Evolutionary conservation across 2,329 filamentous ascomycete genomes (phyloP), one percentile per base, ranked within the genome.

Genomic region (Fusarium acutatum): DNA sequence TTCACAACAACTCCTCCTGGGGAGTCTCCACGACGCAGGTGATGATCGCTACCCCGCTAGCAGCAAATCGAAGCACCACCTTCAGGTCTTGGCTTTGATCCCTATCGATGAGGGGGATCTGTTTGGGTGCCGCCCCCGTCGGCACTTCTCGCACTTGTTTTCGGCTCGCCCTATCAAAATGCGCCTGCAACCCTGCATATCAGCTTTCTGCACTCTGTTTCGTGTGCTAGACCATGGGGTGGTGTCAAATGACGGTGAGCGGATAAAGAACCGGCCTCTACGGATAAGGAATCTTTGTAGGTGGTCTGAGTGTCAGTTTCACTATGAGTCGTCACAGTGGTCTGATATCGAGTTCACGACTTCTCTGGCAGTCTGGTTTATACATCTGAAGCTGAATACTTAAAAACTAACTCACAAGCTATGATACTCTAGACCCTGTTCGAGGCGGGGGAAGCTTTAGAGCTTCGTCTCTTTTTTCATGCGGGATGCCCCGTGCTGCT

Each of bases 211-310:
- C 37, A 64, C 24, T 47, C 38, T 49, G 63, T 71, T 72, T 67
- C 69, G 57, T 73, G 64, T 52, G 71, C 44, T 32, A 56, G 44
- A 58, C 40, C 58, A 60, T 38, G 20, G 57, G 67, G 69, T 69
- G 69, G 61, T 73, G 69, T 67, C 64, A 77, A 77, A 77, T 77
- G 71, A 77, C 75, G 75, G 75, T 77, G 75, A 75, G 73, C 54
- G 49, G 65, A 60, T 57, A 59, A 66, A 57, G 43, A 73, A 46
- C 47, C 56, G 35, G 68, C 37, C 32, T 54, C 52, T 47, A 13
- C 59, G 67, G 67, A 69, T 64, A 53, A 64, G 40, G 40, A 49
- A 50, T 49, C 24, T 44, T 61, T 56, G 13, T 15, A 37, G 28
- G 43, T 47, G 52, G 20, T 57, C 30, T 56, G 20, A 69, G 62